phyloP scores from a whole-genome alignment of 176 grass and related monocot genomes.

The Aegilops tauschii region DNA sequence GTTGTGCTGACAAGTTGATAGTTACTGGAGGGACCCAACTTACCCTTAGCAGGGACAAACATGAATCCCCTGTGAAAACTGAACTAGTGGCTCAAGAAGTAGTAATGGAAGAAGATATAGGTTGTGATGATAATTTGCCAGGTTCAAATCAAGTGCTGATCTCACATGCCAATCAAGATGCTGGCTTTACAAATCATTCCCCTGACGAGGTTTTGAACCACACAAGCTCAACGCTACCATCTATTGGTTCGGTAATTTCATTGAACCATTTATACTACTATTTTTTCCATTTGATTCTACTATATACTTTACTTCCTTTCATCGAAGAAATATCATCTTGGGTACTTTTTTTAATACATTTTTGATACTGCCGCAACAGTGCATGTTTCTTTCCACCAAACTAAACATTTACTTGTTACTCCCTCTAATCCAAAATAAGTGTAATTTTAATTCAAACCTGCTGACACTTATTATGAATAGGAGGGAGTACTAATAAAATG shows the following conservation, averaged over 20 bases:
- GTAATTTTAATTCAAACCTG: too few relatives aligned
- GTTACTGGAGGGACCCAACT: not conserved
- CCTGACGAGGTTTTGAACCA: not conserved
- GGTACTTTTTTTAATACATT: too few relatives aligned
- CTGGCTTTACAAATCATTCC: slow-evolving; percentile 1
- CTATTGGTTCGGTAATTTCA: slow-evolving; percentile 27
- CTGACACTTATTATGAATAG: too few relatives aligned
- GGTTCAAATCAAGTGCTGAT: not conserved
- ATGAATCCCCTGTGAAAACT: not conserved
- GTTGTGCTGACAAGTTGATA: not conserved
- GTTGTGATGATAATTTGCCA: not conserved
- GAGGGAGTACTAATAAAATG: too few relatives aligned
- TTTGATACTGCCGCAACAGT: too few relatives aligned
- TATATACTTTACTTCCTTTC: not conserved
- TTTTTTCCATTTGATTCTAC: not conserved
- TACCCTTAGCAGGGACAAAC: not conserved
- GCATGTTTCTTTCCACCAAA: too few relatives aligned
- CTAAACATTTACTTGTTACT: too few relatives aligned
- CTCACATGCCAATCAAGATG: slow-evolving; percentile 24
- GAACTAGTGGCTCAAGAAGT: not conserved
- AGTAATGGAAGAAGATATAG: not conserved
- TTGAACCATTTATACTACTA: not conserved
- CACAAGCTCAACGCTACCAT: not conserved
- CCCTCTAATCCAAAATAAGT: too few relatives aligned
- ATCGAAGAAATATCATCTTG: too few relatives aligned